These are phyloP conservation scores for Diaporthe vaccinii DNA, from an alignment of 2,329 filamentous ascomycete species.

Conservation along the genomic window DNA sequence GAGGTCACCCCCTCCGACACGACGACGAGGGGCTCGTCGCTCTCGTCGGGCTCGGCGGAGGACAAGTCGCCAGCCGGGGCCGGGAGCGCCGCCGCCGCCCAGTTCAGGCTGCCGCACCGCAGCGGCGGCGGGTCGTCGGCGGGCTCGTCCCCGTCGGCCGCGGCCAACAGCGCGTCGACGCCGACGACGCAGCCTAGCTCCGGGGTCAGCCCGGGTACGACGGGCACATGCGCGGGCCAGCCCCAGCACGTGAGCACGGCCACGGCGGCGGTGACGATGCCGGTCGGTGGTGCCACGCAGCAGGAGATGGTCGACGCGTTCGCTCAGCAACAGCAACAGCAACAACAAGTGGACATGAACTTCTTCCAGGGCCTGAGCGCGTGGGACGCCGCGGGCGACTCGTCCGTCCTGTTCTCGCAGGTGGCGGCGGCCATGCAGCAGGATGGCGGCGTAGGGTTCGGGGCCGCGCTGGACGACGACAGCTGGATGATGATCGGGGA, in stretches of 20 bases:
- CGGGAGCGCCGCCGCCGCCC: slow-evolving; percentile 1
- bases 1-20: slow-evolving; percentile 24
- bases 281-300: neutral
- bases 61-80: neutral
- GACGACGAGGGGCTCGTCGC: slow-evolving; percentile 29
- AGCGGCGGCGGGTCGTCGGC: slow-evolving; percentile 26
- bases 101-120: slow-evolving; percentile 38
- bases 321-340: neutral
- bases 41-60: slow-evolving; percentile 10
- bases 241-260: neutral
- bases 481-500: slow-evolving; percentile 40
- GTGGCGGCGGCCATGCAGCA: slow-evolving; percentile 36
- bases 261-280: neutral
- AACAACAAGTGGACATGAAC: slow-evolving; percentile 4
- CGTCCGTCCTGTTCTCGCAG: slow-evolving; percentile 33
- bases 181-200: slow-evolving; percentile 34
- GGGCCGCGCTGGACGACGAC: slow-evolving; percentile 18
- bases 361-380: slow-evolving; percentile 34
- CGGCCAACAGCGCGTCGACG: slow-evolving; percentile 27
- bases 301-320: neutral
- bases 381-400: slow-evolving; percentile 30
- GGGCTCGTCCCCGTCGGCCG: slow-evolving; percentile 33
- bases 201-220: slow-evolving; percentile 20
- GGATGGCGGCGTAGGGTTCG: neutral
- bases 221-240: slow-evolving; percentile 10